A percentile compares a stretch with the other conserved stretches of the same genome.
Evolutionary conservation across 331 rosid species (phyloP).

Genomic region (Phaseolus coccineus): DNA sequence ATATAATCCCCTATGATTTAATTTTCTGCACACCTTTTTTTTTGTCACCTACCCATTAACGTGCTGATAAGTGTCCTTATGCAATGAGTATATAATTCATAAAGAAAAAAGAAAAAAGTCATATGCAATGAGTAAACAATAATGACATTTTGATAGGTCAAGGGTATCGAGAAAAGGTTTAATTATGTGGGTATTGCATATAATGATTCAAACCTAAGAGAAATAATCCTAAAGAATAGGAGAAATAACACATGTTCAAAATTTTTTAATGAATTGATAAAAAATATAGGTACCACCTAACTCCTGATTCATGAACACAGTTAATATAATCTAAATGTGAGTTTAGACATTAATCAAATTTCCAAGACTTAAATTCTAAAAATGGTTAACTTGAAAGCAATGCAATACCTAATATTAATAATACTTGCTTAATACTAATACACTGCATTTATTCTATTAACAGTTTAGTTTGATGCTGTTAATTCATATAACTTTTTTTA

Average conservation of each 20-base stretch:
- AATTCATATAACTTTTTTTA: neutral
- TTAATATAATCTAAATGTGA: neutral
- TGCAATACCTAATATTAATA: neutral
- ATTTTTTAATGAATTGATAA: neutral
- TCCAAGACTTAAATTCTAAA: neutral
- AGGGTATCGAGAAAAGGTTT: neutral
- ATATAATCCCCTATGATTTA: no score
- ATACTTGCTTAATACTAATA: neutral
- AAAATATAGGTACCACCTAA: neutral
- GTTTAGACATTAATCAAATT: neutral
- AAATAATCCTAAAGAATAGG: neutral
- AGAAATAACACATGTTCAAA: neutral
- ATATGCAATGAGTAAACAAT: neutral
- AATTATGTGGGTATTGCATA: neutral
- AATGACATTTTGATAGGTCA: neutral
- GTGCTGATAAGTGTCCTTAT: neutral
- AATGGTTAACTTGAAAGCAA: slow-evolving; percentile 15
- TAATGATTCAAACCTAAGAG: neutral
- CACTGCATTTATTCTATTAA: neutral
- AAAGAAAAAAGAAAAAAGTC: neutral
- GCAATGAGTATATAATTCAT: neutral
- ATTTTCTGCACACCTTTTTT: no score
- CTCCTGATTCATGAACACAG: neutral
- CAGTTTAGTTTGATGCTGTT: neutral
- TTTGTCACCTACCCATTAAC: neutral